Evolutionary conservation across 208 protist genomes (phyloP), one percentile per base, ranked within the genome.

Genomic region (Acanthamoeba sp.): DNA sequence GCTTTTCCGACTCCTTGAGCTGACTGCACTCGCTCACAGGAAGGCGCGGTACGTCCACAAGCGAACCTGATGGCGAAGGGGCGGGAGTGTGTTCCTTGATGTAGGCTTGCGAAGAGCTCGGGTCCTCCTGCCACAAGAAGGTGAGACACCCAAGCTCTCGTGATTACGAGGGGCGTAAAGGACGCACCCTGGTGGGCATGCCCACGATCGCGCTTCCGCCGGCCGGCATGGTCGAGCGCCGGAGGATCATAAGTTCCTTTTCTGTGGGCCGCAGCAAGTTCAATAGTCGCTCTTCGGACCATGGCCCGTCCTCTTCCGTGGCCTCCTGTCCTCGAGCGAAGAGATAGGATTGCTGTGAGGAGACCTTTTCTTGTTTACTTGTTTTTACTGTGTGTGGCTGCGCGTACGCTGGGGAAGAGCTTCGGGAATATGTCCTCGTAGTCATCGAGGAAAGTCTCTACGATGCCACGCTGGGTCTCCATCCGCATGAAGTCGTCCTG

Each of bases 401-500:
- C 40, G 42, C 40, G 29, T 71, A 50, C 32, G 85, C 6, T 50
- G 40, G 87, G 38, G 38, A 42, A 78, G 59, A 93, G 40, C 62
- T 93, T 76, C 24, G 87, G 87, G 36, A 93, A 93, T 32, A 93
- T 93, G 87, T 59, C 40, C 18, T 93, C 87, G 64, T 93, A 93
- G 57, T 93, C 87, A n/a, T 93, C 87, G 36, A 93, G 64, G 62
- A 93, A 93, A 24, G 87, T 93, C 36, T 93, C 87, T 7, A 93
- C 87, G 76, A 93, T 93, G 22, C 36, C 50, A 18, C 87, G 55
- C 24, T 93, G 87, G 3, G 62, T 76, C n/a, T 42, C 87, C 50
- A 78, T 78, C 27, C 87, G 7, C 87, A 93, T 93, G 62, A 93
- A 93, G n/a, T 93, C 87, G 40, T 93, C 87, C 87, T 91, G n/a